Evolutionary conservation across 75 land plant species (phyloP).

Genomic region (Picea sitchensis): DNA sequence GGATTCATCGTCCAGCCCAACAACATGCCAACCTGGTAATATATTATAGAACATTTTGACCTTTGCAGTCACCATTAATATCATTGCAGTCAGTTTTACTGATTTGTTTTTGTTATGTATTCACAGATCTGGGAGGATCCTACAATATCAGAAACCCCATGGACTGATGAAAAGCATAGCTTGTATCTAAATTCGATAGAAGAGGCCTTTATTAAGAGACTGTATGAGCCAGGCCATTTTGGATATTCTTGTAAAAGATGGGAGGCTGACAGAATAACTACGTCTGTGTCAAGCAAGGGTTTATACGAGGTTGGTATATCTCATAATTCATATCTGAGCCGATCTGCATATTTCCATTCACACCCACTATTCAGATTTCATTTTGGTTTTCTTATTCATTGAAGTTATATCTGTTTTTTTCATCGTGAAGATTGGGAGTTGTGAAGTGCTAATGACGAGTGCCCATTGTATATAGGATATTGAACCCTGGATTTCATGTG

Average conservation of each 20-base stretch:
- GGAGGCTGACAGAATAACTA: not conserved
- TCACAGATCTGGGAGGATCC: not conserved
- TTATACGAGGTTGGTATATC: not conserved
- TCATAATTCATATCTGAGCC: too few species aligned
- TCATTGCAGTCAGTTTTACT: not conserved
- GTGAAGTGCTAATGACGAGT: not conserved
- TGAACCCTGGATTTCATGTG: not conserved
- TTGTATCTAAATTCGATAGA: not conserved
- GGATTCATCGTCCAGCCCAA: too few species aligned
- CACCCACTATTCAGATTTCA: not conserved
- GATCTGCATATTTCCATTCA: not conserved
- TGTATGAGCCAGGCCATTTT: not conserved
- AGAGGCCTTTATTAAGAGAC: not conserved
- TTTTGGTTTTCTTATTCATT: not conserved
- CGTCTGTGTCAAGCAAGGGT: not conserved
- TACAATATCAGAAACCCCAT: not conserved
- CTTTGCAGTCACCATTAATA: not conserved
- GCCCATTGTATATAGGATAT: not conserved
- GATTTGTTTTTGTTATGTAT: not conserved
- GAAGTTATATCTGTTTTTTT: not conserved
- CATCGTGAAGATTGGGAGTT: not conserved
- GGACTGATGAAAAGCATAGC: not conserved
- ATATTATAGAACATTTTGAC: not conserved
- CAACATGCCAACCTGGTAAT: conserved; percentile 1
- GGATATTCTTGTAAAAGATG: not conserved